Percentiles rank a stretch among this genome's conserved stretches.
phyloP scores from a whole-genome alignment of 1,284 basidiomycete genomes.

The Ganoderma lucidum region DNA sequence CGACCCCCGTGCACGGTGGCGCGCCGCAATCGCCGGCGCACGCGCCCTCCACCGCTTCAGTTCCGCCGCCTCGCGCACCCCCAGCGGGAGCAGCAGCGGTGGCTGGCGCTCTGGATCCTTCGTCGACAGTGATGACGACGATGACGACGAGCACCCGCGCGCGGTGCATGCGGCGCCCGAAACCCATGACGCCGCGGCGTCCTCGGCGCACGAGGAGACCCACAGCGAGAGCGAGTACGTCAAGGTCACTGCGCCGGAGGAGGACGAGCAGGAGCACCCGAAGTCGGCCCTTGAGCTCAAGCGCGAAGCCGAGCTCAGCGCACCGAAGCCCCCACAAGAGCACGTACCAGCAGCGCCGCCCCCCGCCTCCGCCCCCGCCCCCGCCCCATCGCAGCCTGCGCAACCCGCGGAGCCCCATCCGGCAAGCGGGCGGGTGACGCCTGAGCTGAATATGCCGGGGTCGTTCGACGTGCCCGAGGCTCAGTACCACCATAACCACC shows the following conservation, averaged over 20 bases:
- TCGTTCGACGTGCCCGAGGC: constrained; percentile 48
- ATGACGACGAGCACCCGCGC: constrained; percentile 39
- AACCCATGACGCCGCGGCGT: not conserved
- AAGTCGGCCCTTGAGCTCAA: not conserved
- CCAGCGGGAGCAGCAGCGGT: constrained; percentile 32
- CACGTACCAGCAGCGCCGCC: constrained; percentile 30
- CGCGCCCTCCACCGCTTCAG: constrained; percentile 56
- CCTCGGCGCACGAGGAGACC: constrained; percentile 2
- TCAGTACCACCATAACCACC: constrained; percentile 29
- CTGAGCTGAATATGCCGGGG: constrained; percentile 55
- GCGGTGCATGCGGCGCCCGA: constrained; percentile 1
- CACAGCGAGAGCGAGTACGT: constrained; percentile 42
- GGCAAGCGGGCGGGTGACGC: constrained; percentile 39
- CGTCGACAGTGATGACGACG: constrained; percentile 35
- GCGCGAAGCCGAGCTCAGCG: not conserved
- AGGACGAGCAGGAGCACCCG: constrained; percentile 31
- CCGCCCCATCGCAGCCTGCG: constrained; percentile 9
- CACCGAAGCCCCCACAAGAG: constrained; percentile 36
- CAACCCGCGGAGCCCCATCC: not conserved
- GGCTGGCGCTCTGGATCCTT: constrained; percentile 35
- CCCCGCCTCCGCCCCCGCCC: constrained; percentile 9
- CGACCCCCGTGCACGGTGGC: constrained; percentile 74
- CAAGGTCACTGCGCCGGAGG: constrained; percentile 36
- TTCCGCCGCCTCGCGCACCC: constrained; percentile 32
- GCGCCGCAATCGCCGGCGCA: constrained; percentile 68